These are phyloP conservation scores for Alternaria triticimaculans DNA, from an alignment of 2,329 filamentous ascomycete species.

Conservation along the genomic window DNA sequence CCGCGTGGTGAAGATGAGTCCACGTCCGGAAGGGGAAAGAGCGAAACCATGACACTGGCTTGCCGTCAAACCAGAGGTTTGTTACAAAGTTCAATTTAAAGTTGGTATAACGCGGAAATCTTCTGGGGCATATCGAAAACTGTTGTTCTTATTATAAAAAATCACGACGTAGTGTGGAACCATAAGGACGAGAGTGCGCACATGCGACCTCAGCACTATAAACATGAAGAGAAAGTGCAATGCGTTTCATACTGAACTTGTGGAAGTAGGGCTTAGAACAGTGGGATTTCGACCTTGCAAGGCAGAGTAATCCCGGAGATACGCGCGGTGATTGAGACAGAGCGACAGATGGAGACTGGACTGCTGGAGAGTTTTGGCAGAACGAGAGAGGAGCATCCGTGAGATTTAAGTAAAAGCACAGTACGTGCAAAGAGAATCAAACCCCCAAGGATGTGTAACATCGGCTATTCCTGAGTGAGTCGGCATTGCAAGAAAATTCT, in stretches of 20 bases:
- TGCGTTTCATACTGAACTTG: not conserved
- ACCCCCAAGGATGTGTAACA: not conserved
- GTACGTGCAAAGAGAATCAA: not conserved
- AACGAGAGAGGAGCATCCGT: not conserved
- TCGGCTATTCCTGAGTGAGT: not conserved
- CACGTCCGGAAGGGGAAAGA: not conserved
- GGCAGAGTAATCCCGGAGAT: not conserved
- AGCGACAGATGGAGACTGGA: not conserved
- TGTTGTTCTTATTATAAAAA: not conserved
- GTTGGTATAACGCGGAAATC: not conserved
- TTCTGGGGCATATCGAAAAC: not conserved
- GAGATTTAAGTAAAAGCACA: not conserved
- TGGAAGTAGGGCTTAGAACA: not conserved
- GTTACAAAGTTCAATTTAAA: not conserved
- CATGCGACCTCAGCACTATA: not conserved
- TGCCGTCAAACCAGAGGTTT: not conserved
- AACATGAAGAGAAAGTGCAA: not conserved
- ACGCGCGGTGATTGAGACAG: not conserved
- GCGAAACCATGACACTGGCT: not conserved
- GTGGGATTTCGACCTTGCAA: not conserved
- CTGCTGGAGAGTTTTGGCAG: not conserved
- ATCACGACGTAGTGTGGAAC: not conserved
- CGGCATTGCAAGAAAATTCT: not conserved
- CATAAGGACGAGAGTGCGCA: not conserved
- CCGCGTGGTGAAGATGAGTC: constrained; percentile 5